Conservation (phyloP, 495 filamentous ascomycete species). For the Hypomontagnella submonticulosa region DNA sequence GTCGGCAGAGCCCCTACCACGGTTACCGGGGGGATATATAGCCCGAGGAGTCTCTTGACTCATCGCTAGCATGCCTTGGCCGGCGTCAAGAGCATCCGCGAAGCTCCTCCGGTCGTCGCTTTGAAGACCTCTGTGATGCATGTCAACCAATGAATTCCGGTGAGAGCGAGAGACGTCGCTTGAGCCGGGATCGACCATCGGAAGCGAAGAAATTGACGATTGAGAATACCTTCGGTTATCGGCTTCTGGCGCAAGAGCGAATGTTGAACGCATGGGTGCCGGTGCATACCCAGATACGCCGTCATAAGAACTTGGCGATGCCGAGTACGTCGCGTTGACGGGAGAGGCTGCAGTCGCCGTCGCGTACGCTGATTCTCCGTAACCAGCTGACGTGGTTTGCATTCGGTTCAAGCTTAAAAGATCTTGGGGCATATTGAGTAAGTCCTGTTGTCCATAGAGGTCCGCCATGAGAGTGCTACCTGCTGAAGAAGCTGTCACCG, state of each 20-base stretch:
- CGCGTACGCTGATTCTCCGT: slow-evolving; percentile 59
- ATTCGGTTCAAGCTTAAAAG: slow-evolving; percentile 68
- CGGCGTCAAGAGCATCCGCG: slow-evolving; percentile 86
- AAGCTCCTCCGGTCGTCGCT: slow-evolving; percentile 74
- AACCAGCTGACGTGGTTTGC: slow-evolving; percentile 61
- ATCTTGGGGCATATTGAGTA: slow-evolving; percentile 81
- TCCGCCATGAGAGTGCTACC: slow-evolving; percentile 75
- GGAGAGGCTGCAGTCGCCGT: slow-evolving; percentile 67
- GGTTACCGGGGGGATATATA: slow-evolving; percentile 76
- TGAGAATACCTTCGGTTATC: slow-evolving; percentile 86
- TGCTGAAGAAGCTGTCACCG: slow-evolving; percentile 75
- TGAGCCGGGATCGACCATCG: slow-evolving; percentile 56
- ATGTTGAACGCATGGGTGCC: slow-evolving; percentile 70
- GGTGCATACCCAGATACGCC: slow-evolving; percentile 67
- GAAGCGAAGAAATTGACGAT: slow-evolving; percentile 78
- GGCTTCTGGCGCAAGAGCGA: slow-evolving; percentile 65
- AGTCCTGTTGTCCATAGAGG: slow-evolving; percentile 72
- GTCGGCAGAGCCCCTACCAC: slow-evolving; percentile 78
- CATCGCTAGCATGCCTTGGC: slow-evolving; percentile 89
- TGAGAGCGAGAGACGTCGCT: slow-evolving; percentile 55
- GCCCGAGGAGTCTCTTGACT: slow-evolving; percentile 90
- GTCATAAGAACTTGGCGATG: slow-evolving; percentile 75
- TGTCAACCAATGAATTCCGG: slow-evolving; percentile 71
- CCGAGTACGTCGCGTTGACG: slow-evolving; percentile 72
- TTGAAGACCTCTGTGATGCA: slow-evolving; percentile 65